Conservation (phyloP, 495 filamentous ascomycete species). For the Aspergillus avenaceus region DNA sequence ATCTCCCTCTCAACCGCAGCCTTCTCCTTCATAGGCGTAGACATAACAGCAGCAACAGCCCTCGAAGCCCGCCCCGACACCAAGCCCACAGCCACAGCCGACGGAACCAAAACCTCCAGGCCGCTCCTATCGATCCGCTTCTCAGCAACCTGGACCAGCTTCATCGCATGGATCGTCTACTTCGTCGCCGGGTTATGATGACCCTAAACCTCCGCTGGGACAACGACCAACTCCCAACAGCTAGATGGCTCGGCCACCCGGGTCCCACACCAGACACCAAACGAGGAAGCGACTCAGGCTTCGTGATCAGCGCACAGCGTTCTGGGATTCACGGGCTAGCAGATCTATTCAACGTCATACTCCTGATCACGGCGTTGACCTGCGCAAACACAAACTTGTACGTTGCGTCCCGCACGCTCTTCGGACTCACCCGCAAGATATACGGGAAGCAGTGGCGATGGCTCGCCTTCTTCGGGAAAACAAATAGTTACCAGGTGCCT, state of each 20-base stretch:
- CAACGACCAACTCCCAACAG: constrained; percentile 28
- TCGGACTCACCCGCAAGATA: constrained; percentile 35
- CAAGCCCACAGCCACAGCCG: neutral
- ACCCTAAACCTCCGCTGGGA: constrained; percentile 36
- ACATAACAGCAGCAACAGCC: constrained; percentile 40
- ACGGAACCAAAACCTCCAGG: constrained; percentile 4
- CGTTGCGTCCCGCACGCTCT: constrained; percentile 42
- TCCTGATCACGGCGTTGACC: constrained; percentile 40
- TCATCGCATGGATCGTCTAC: constrained; percentile 23
- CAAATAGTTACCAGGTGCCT: constrained; percentile 29
- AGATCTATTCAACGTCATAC: constrained; percentile 33
- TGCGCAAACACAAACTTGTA: constrained; percentile 43
- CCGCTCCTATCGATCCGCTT: constrained; percentile 23
- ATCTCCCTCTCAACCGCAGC: constrained; percentile 39
- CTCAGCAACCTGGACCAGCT: constrained; percentile 27
- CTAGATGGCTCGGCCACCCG: constrained; percentile 16
- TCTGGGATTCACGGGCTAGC: constrained; percentile 24
- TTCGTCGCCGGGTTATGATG: constrained; percentile 26
- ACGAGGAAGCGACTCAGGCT: constrained; percentile 21
- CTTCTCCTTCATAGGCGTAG: constrained; percentile 43
- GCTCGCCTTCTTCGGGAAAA: constrained; percentile 31
- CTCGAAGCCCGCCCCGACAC: constrained; percentile 36
- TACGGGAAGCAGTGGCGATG: constrained; percentile 14
- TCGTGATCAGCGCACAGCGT: constrained; percentile 30
- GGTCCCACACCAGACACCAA: neutral